These are phyloP conservation scores for Trichoderma endophyticum DNA, from an alignment of 2,329 filamentous ascomycete species.

Conservation along the genomic window DNA sequence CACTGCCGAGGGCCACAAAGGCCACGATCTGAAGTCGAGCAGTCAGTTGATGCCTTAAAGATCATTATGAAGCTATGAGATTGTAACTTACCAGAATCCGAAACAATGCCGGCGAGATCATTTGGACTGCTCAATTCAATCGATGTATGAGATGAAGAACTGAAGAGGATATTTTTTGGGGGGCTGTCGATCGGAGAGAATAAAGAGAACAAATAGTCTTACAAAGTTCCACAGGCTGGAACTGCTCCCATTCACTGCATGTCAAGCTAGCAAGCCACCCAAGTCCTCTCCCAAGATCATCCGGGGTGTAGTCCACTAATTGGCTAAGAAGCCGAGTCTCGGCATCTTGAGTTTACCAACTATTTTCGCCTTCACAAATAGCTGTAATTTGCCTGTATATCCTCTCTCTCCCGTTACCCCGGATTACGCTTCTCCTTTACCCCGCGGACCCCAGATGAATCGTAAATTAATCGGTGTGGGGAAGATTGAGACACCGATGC, in stretches of 20 bases:
- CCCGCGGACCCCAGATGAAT: neutral
- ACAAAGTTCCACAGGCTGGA: neutral
- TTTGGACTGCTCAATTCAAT: neutral
- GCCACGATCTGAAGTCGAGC: neutral
- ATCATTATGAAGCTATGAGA: neutral
- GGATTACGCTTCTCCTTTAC: neutral
- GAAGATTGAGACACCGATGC: neutral
- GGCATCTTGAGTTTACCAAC: neutral
- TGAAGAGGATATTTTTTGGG: neutral
- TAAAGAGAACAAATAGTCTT: neutral
- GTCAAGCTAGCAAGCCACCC: neutral
- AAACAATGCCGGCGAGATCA: neutral
- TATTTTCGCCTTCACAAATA: neutral
- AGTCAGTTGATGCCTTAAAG: neutral
- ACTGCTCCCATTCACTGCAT: neutral
- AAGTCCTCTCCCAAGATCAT: neutral
- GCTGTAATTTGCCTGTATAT: neutral
- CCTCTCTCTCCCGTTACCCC: neutral
- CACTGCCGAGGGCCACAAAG: neutral
- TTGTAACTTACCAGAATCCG: neutral
- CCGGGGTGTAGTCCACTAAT: neutral
- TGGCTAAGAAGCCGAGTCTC: neutral
- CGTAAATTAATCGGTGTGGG: neutral
- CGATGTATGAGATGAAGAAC: neutral
- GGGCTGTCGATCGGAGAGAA: neutral